Percentiles rank a stretch among this genome's conserved stretches.
Conservation (phyloP, 148 eudicot species). For the Fagopyrum homotropicum region DNA sequence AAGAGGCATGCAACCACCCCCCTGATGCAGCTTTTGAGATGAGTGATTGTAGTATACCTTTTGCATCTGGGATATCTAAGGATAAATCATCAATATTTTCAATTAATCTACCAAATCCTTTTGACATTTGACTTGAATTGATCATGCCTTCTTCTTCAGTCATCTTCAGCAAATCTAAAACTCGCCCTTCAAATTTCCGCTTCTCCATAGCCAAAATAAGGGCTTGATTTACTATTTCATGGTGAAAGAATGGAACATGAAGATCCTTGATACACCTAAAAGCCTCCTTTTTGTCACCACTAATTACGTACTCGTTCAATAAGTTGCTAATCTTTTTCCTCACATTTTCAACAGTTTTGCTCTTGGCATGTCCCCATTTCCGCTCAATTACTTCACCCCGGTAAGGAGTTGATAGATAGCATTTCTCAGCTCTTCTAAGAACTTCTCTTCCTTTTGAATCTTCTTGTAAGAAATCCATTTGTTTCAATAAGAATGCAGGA, state of each 20-base stretch:
- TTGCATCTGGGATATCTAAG: slow-evolving; percentile 49
- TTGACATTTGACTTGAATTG: slow-evolving; percentile 54
- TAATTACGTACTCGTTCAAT: slow-evolving; percentile 35
- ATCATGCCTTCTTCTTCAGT: slow-evolving; percentile 48
- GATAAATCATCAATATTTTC: slow-evolving; percentile 49
- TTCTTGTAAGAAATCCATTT: slow-evolving; percentile 18
- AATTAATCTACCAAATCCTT: slow-evolving; percentile 43
- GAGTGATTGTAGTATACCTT: slow-evolving; percentile 28
- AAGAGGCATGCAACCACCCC: slow-evolving; percentile 51
- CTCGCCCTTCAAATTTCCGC: slow-evolving; percentile 23
- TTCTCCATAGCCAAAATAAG: slow-evolving; percentile 54
- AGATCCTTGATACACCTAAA: slow-evolving; percentile 49
- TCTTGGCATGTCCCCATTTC: slow-evolving; percentile 46
- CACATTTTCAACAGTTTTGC: slow-evolving; percentile 43
- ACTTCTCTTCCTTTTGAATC: slow-evolving; percentile 45
- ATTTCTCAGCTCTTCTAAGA: slow-evolving; percentile 35
- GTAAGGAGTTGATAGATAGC: slow-evolving; percentile 43
- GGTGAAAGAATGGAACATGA: slow-evolving; percentile 53
- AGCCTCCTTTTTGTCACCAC: slow-evolving; percentile 52
- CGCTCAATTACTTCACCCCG: slow-evolving; percentile 45
- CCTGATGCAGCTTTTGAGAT: slow-evolving; percentile 48
- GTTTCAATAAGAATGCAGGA: slow-evolving; percentile 40
- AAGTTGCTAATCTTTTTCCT: slow-evolving; percentile 30
- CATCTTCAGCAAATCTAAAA: slow-evolving; percentile 32
- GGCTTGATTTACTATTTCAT: slow-evolving; percentile 46